phyloP scores from a whole-genome alignment of 2,329 filamentous ascomycete genomes.

The Calonectria honghensis region DNA sequence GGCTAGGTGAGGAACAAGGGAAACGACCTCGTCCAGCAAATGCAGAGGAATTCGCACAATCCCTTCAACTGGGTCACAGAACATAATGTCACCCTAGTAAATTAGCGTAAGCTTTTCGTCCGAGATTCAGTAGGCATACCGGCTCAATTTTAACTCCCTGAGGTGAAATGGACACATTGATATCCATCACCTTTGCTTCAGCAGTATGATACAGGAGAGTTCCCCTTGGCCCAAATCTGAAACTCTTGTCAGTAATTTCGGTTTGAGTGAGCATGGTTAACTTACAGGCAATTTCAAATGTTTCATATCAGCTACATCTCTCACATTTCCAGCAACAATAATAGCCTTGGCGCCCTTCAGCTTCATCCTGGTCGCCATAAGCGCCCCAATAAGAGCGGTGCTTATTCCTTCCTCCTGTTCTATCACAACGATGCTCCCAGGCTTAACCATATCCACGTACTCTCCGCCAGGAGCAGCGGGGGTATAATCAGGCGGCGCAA shows the following conservation, averaged over 20 bases:
- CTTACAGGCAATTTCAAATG: neutral
- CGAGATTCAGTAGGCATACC: neutral
- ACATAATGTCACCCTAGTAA: neutral
- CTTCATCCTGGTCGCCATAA: neutral
- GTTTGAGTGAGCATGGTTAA: neutral
- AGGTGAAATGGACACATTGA: neutral
- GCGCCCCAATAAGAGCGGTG: neutral
- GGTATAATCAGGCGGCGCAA: neutral
- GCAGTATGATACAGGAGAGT: neutral
- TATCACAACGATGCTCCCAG: constrained; percentile 1
- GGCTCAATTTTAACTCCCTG: neutral
- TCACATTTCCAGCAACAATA: neutral
- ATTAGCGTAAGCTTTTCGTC: neutral
- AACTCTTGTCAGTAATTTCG: neutral
- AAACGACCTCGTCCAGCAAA: neutral
- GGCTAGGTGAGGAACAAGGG: neutral
- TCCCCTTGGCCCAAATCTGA: neutral
- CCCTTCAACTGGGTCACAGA: neutral
- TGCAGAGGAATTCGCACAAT: neutral
- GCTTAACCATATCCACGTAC: neutral
- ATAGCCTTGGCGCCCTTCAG: neutral
- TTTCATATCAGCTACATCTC: neutral
- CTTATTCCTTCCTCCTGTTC: neutral
- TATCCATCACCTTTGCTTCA: neutral
- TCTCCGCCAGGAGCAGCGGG: neutral